Percentiles rank a stretch among this genome's conserved stretches.
Evolutionary conservation across 768 basidiomycete genomes (phyloP).

Genomic region (Serendipita vermifera): DNA sequence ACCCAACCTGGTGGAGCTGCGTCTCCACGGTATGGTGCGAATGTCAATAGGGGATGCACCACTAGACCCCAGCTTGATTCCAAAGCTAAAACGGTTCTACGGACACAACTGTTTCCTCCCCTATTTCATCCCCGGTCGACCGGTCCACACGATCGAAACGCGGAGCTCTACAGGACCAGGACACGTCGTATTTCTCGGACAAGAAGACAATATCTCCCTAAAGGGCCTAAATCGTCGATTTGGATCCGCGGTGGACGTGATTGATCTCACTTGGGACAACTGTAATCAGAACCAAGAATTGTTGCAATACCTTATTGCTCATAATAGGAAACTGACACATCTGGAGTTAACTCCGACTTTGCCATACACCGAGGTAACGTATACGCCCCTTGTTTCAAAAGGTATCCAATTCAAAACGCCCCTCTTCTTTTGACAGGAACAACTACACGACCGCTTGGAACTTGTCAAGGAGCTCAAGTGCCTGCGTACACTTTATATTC

Average conservation of each 20-base stretch:
- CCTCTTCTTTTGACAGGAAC: neutral
- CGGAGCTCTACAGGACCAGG: neutral
- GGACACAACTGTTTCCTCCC: neutral
- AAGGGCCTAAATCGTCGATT: neutral
- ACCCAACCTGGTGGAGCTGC: neutral
- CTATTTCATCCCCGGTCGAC: neutral
- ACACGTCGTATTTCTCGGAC: neutral
- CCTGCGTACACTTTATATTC: neutral
- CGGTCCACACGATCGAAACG: neutral
- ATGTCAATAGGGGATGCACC: neutral
- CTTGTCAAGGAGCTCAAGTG: neutral
- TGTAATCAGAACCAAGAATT: neutral
- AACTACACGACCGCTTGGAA: neutral
- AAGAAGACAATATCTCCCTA: neutral
- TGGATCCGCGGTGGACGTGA: neutral
- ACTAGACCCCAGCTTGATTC: neutral
- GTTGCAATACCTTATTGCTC: neutral
- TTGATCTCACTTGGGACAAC: neutral
- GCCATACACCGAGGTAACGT: neutral
- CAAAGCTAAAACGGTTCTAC: neutral
- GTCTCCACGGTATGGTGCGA: neutral
- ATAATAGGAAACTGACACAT: neutral
- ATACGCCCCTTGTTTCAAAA: no score
- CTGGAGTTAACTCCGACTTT: neutral
- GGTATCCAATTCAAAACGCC: no score